A percentile compares a stretch with the other conserved stretches of the same genome.
Evolutionary conservation across 352 stramenopile species (phyloP).

Genomic region (Phytophthora ohioensis): DNA sequence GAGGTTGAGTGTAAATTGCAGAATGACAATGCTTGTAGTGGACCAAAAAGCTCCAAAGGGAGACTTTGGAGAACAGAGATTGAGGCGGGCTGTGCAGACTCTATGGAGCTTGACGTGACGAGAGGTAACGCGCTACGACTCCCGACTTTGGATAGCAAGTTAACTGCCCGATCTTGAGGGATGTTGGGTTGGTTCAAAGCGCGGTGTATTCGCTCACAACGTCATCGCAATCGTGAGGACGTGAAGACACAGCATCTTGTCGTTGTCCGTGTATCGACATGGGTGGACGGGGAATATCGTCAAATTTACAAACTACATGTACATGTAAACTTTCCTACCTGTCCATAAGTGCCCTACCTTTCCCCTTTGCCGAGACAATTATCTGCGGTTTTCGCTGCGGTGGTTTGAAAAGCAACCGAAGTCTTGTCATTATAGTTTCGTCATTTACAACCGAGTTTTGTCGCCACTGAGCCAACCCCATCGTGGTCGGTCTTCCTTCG

Average conservation of each 20-base stretch:
- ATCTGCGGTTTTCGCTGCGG: too few relatives aligned
- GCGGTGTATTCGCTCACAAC: neutral
- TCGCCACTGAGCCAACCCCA: neutral
- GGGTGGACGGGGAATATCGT: too few relatives aligned
- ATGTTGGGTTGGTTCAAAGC: constrained; percentile 1
- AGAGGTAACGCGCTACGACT: constrained; percentile 4
- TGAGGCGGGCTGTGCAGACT: constrained; percentile 21
- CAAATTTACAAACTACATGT: too few relatives aligned
- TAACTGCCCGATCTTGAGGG: neutral
- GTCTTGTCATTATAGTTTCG: neutral
- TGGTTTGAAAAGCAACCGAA: too few relatives aligned
- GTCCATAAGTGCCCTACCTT: too few relatives aligned
- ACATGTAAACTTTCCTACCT: too few relatives aligned
- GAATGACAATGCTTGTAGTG: neutral
- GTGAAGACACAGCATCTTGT: too few relatives aligned
- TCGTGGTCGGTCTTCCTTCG: constrained; percentile 17
- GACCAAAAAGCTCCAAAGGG: neutral
- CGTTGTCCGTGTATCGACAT: too few relatives aligned
- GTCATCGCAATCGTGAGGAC: neutral
- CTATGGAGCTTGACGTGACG: constrained; percentile 14
- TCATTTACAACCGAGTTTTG: neutral
- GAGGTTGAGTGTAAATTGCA: constrained; percentile 6
- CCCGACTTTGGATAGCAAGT: constrained; percentile 13
- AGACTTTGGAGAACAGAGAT: constrained; percentile 3
- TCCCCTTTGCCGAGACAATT: too few relatives aligned